Conservation (phyloP, 2,329 filamentous ascomycete genomes). For the Diaporthe citrichinensis region DNA sequence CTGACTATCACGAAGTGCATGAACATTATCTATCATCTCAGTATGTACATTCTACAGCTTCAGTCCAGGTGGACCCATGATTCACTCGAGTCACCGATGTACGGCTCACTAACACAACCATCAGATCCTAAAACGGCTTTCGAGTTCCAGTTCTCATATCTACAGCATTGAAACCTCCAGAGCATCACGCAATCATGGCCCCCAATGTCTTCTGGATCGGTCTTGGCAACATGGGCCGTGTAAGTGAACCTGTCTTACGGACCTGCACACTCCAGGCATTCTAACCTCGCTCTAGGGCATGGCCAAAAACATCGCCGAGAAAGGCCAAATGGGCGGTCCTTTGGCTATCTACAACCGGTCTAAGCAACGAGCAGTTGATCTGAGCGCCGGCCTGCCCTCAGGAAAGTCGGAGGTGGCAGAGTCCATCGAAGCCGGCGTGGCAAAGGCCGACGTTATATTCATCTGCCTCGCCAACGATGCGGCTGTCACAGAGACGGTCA, state of each 20-base stretch:
- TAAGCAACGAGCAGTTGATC: constrained; percentile 72
- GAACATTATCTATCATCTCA: background rate
- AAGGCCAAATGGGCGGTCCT: constrained; percentile 78
- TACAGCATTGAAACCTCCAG: background rate
- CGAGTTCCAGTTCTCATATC: background rate
- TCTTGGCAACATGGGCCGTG: constrained; percentile 89
- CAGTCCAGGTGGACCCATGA: background rate
- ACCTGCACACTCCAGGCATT: background rate
- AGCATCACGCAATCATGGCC: constrained; percentile 59
- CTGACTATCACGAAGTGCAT: background rate
- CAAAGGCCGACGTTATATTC: constrained; percentile 83
- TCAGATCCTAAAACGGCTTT: background rate
- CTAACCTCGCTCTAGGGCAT: constrained; percentile 72
- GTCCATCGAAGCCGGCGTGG: constrained; percentile 75
- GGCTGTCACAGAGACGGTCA: constrained; percentile 75
- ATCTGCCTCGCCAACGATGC: constrained; percentile 84
- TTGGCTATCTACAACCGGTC: constrained; percentile 88
- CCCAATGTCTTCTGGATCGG: constrained; percentile 82
- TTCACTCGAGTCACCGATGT: background rate
- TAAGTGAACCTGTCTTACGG: constrained; percentile 56
- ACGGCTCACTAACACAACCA: background rate
- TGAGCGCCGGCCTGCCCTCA: constrained; percentile 71
- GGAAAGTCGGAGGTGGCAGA: constrained; percentile 75
- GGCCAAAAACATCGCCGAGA: constrained; percentile 85
- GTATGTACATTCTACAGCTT: background rate